phyloP scores from a whole-genome alignment of 2,329 filamentous ascomycete species.

The Trichoderma cornu-damae region DNA sequence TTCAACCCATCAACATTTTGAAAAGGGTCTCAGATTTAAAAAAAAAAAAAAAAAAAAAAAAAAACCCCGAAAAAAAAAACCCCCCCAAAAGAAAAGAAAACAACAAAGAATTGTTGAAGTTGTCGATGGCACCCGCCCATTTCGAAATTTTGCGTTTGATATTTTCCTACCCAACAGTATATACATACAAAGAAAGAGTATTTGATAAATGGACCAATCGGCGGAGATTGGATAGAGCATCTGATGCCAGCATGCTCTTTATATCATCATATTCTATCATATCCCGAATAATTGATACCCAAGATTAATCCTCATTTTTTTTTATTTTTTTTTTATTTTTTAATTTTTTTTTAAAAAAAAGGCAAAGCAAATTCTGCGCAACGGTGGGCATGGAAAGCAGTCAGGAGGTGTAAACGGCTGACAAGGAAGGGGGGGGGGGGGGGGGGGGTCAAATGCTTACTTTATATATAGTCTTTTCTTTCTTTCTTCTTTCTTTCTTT shows the following conservation, averaged over 20 bases:
- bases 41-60: too few relatives aligned
- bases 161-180: neutral
- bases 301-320: constrained; percentile 2
- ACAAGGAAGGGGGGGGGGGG: neutral
- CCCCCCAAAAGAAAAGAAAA: too few relatives aligned
- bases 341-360: too few relatives aligned
- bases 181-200: neutral
- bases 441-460: neutral
- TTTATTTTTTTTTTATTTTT: too few relatives aligned
- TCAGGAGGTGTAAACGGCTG: neutral
- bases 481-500: neutral
- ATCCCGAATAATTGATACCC: constrained; percentile 11
- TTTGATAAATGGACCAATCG: neutral
- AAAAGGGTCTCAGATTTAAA: too few relatives aligned
- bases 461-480: neutral
- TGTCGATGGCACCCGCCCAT: neutral
- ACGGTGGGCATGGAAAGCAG: neutral
- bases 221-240: neutral
- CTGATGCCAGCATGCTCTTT: neutral
- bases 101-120: neutral
- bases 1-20: neutral
- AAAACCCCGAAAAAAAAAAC: too few relatives aligned
- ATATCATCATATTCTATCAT: neutral
- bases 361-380: neutral
- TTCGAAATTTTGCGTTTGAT: neutral